These are phyloP conservation scores for Aureobasidium sp. DNA, from an alignment of 2,329 filamentous ascomycete genomes.

Conservation along the genomic window DNA sequence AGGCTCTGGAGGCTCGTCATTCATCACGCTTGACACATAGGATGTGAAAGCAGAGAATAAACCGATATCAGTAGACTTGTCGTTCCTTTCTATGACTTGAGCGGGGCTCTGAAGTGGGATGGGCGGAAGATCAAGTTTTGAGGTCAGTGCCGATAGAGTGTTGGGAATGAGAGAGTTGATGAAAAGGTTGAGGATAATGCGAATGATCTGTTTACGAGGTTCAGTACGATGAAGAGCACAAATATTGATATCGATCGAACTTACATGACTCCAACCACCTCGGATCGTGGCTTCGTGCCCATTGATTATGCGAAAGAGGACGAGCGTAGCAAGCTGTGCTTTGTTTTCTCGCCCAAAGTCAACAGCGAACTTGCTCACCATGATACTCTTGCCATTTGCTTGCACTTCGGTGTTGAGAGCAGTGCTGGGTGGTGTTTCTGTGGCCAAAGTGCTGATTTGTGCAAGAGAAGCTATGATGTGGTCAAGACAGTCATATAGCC, in stretches of 20 bases:
- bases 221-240: constrained; percentile 85
- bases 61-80: constrained; percentile 70
- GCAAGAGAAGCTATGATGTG: constrained; percentile 87
- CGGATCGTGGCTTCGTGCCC: constrained; percentile 73
- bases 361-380: constrained; percentile 97
- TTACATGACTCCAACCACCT: constrained; percentile 71
- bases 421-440: constrained; percentile 70
- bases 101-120: constrained; percentile 89
- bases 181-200: constrained; percentile 92
- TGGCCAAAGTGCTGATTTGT: constrained; percentile 81
- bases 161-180: constrained; percentile 87
- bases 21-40: constrained; percentile 97
- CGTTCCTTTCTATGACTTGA: constrained; percentile 82
- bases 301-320: constrained; percentile 87
- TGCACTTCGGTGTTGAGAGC: constrained; percentile 92
- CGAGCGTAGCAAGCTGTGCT: constrained; percentile 85
- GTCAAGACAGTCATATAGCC: constrained; percentile 78
- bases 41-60: constrained; percentile 92
- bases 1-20: constrained; percentile 93
- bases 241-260: constrained; percentile 38
- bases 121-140: constrained; percentile 62
- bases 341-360: constrained; percentile 91
- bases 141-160: constrained; percentile 61
- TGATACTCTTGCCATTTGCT: constrained; percentile 82
- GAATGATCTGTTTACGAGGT: constrained; percentile 73